These are phyloP conservation scores for Colletotrichum phormii DNA, from an alignment of 2,329 filamentous ascomycete genomes.

Conservation along the genomic window DNA sequence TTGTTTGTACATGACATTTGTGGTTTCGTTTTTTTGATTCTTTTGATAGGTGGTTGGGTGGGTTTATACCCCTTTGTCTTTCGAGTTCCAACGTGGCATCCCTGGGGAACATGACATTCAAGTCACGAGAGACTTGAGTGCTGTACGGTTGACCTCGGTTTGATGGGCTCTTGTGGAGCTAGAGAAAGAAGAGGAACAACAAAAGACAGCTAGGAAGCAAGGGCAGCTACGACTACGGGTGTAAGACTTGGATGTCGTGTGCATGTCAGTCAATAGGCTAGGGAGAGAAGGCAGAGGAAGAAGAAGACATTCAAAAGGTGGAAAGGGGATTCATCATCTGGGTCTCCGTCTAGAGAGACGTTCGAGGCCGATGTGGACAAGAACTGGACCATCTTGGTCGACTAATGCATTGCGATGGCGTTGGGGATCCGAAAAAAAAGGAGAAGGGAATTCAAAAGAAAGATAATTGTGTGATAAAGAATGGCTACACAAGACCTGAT, in stretches of 20 bases:
- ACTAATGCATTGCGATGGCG: constrained; percentile 55
- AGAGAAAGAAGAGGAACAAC: neutral
- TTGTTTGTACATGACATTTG: neutral
- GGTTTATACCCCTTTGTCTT: neutral
- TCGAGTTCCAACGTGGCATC: neutral
- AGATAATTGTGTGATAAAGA: neutral
- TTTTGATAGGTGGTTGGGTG: neutral
- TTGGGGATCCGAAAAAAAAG: constrained; percentile 40
- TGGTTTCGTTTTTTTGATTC: neutral
- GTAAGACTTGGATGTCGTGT: neutral
- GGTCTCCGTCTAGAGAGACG: neutral
- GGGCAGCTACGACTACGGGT: neutral
- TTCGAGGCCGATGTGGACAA: neutral
- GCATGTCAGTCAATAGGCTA: neutral
- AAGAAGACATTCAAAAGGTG: neutral
- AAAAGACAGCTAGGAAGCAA: neutral
- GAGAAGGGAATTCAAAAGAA: constrained; percentile 16
- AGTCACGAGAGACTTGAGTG: neutral
- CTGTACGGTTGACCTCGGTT: neutral
- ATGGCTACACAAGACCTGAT: neutral
- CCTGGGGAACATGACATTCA: neutral
- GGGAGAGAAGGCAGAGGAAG: neutral
- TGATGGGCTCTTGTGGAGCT: neutral
- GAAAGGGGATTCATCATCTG: neutral
- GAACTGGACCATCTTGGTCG: constrained; percentile 19